Evolutionary conservation across 495 filamentous ascomycete genomes (phyloP).

Genomic region (Penicillium goetzii): DNA sequence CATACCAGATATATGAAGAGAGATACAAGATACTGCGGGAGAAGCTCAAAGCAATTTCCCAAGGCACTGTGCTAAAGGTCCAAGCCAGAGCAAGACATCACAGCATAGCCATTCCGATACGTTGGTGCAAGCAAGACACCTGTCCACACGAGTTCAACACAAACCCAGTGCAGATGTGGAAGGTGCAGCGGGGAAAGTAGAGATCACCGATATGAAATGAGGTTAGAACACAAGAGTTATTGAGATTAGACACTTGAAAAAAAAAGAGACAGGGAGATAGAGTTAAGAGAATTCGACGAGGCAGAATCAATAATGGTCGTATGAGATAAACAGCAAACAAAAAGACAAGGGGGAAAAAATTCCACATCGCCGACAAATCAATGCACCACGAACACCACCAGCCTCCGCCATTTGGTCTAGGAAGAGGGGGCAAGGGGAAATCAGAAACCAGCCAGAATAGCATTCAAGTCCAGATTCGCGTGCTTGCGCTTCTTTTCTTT

Average conservation of each 20-base stretch:
- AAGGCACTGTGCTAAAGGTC: not conserved
- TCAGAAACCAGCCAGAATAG: slow-evolving; percentile 36
- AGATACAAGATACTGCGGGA: not conserved
- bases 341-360: slow-evolving; percentile 22
- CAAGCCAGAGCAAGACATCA: not conserved
- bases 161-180: not conserved
- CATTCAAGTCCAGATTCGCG: slow-evolving; percentile 40
- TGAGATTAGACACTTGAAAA: slow-evolving; percentile 31
- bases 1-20: slow-evolving; percentile 9
- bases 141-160: not conserved
- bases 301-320: slow-evolving; percentile 21
- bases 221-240: slow-evolving; percentile 15
- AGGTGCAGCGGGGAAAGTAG: not conserved
- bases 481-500: slow-evolving; percentile 42
- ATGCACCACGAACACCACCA: slow-evolving; percentile 54
- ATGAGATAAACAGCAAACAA: slow-evolving; percentile 8
- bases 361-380: slow-evolving; percentile 40
- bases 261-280: slow-evolving; percentile 12
- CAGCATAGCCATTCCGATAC: not conserved
- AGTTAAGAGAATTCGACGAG: not conserved
- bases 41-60: not conserved
- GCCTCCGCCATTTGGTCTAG: slow-evolving; percentile 47
- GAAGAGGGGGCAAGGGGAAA: slow-evolving; percentile 42
- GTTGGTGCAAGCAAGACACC: not conserved
- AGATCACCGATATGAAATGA: not conserved